Evolutionary conservation across 768 basidiomycete species (phyloP), one percentile per base, ranked within the genome.

Genomic region (Cystobasidium ongulense): DNA sequence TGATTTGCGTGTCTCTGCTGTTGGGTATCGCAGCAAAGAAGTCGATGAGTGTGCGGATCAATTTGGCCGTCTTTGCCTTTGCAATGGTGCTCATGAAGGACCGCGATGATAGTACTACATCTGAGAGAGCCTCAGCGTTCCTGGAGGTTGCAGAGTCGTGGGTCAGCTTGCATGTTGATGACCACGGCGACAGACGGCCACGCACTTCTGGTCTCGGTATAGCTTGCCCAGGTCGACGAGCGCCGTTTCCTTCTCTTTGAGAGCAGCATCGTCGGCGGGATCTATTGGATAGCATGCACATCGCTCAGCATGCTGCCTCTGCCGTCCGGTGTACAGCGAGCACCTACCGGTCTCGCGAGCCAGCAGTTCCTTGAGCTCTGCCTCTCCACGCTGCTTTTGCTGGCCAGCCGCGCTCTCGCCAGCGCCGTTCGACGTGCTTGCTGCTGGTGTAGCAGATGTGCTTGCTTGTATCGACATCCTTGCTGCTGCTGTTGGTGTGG

Each of bases 51-150:
- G 93, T 95, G 52, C 95, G 88, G 82, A 97, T 95, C 76, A 97
- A 87, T 83, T 95, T 95, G 1, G 93, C 93, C 0, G 95, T 96
- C 82, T 97, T 96, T 0, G 93, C 94, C 82, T 97, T 97, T 18
- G 94, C 94, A 0, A 92, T 68, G 1, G 74, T 72, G 23, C 38
- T 38, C 53, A 67, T 72, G 71, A 75, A 72, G 23, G 65, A 74
- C 46, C 68, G 68, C 25, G 68, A 71, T n/a, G 68, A 71, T 2
- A 54, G 68, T 3, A 71, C 68, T 5, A 71, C 68, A 43, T 71
- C 68, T 8, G 68, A 54, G 2, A 71, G 68, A 35, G 68, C 68
- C 33, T 23, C 50, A 2, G 68, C 68, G 36, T 71, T 71, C 25
- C 68, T 71, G 23, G 52, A 33, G 52, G 29, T n/a, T 52, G 41